Evolutionary conservation across 805 yeast genomes (phyloP).

Genomic region (Wickerhamiella spandovensis): DNA sequence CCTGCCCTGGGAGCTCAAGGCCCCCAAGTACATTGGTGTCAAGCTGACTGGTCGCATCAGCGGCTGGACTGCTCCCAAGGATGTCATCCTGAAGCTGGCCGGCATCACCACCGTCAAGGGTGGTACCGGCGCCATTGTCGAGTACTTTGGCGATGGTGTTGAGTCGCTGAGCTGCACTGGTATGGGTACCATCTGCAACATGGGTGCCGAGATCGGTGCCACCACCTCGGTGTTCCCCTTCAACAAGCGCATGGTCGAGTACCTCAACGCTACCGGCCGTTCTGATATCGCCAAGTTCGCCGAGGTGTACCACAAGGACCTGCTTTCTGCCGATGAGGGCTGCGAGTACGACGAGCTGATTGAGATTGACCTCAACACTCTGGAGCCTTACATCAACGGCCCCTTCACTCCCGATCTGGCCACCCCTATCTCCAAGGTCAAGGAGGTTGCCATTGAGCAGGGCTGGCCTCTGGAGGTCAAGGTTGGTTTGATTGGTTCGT

Average conservation of each 20-base stretch:
- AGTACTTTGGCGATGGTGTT: constrained; percentile 93
- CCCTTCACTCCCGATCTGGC: constrained; percentile 98
- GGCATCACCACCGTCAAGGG: constrained; percentile 94
- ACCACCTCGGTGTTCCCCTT: constrained; percentile 96
- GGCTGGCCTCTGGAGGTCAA: constrained; percentile 78
- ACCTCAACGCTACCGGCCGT: constrained; percentile 79
- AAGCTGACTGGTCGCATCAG: constrained; percentile 81
- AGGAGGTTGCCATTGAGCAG: constrained; percentile 51
- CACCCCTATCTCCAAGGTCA: constrained; percentile 78
- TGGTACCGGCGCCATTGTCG: constrained; percentile 95
- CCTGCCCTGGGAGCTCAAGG: constrained; percentile 94
- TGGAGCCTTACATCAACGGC: constrained; percentile 94
- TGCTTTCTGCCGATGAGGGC: constrained; percentile 68
- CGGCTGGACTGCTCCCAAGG: constrained; percentile 98
- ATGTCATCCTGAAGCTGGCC: constrained; percentile 82
- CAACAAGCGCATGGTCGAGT: constrained; percentile 79
- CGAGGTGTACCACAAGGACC: constrained; percentile 39
- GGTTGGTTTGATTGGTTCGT: constrained; percentile 94
- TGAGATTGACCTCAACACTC: constrained; percentile 71
- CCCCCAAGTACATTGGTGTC: constrained; percentile 91
- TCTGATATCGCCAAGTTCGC: constrained; percentile 76
- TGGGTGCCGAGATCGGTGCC: constrained; percentile 99
- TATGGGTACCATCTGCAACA: constrained; percentile 98
- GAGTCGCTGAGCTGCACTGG: constrained; percentile 89
- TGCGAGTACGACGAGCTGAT: constrained; percentile 86